Base-by-base conservation (phyloP, 192 early-diverging fungal genomes). In the Entomortierella lignicola region DNA sequence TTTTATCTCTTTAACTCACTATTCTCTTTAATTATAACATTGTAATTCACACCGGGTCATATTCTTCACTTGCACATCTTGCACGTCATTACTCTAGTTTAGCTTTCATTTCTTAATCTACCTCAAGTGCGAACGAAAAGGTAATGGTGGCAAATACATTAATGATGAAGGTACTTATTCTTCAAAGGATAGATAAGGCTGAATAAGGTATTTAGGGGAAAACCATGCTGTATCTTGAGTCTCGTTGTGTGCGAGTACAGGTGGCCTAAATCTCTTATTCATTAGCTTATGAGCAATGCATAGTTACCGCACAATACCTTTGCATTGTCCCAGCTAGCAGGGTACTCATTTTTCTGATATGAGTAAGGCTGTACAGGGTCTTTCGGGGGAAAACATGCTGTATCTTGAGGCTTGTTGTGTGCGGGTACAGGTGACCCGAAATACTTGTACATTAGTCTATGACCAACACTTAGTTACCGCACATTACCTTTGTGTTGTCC, bases 91-190 rank as follows among this genome's bases (percentile, higher is more conserved):
- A 37, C 34, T 37, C 5, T 37, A 37, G 34, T 10, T 4, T 10
- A 37, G 10, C 34, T 37, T 37, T 10, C 34, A 37, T 37, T 7
- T 10, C 34, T 37, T 10, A 37, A 37, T 7, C 34, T 37, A 37
- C 34, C 5, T 37, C 34, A 37, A 37, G 34, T 37, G 34, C 34
- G 10, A 47, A 47, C 20, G n/a, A 47, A 12, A 12, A 54, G 52
- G 52, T 54, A 54, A 29, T 54, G 52, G 27, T 54, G 26, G 52
- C 18, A 47, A 47, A 20, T 54, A 54, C 10, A 54, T 54, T 23
- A 54, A 26, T 54, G 23, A 54, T 17, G n/a, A n/a, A 54, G 52
- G 52, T 54, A 54, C 52, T 54, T 47, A 47, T 54, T 54, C 26
- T 18, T 15, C n/a, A 54, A 27, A 27, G 18, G 26, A 4, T 27